Base-by-base conservation (phyloP, 2,329 filamentous ascomycete species). In the Exophiala sp. region DNA sequence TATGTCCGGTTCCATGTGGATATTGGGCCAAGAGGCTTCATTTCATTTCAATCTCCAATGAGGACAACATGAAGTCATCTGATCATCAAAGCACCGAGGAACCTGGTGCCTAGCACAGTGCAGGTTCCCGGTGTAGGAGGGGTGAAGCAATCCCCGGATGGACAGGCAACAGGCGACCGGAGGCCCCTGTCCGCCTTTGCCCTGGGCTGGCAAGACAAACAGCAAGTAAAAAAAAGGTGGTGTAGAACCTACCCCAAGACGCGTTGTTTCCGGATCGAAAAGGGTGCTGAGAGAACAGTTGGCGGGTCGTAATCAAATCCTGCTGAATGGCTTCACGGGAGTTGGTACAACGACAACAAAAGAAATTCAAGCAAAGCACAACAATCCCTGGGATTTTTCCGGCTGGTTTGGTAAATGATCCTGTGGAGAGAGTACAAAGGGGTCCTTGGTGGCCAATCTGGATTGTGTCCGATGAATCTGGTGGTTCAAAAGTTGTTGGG, bases 371-470 rank as follows among this genome's bases (percentile, higher is more conserved):
- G 22, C n/a, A 22, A 35, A 48, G 30, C 18, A 23, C 37, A 13
- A 18, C 46, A 40, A 37, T 42, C 48, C 60, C 63, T 5, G 58
- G 56, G 59, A 54, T 21, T 34, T 54, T 56, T 55, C 58, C 35
- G 56, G 57, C 58, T 57, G 57, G n/a, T 24, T 16, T 23, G 24
- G 40, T 30, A 43, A 19, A 30, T 43, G 40, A 48, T 56, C 58
- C 57, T 51, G 29, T 53, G 55, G 57, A 52, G 56, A 54, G 57
- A n/a, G n/a, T n/a, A n/a, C n/a, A 57, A 43, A 52, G 53, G 40
- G 23, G 23, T 43, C 24, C 40, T 30, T 43, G 22, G 40, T 43
- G 40, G 23, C 40, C 40, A 30, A 32, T 16, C 16, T 14, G 40
- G 40, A 43, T 30, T 30, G 13, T n/a, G 8, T 14, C 11, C 18